Percentiles rank a stretch among this genome's conserved stretches.
phyloP scores from a whole-genome alignment of 345 rosid species.

The Dimocarpus longan region DNA sequence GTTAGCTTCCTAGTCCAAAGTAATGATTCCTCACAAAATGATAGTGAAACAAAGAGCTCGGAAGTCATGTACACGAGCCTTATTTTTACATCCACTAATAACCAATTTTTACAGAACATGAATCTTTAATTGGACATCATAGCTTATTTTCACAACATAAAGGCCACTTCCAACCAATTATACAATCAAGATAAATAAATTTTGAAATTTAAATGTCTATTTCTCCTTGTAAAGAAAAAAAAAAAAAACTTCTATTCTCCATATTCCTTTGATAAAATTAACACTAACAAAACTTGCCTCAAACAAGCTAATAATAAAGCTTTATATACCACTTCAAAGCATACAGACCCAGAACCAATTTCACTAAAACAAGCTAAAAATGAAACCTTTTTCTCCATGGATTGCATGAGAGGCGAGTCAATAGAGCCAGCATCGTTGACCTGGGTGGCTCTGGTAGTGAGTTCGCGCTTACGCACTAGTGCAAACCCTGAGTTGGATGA shows the following conservation, averaged over 20 bases:
- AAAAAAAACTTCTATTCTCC: too few species aligned
- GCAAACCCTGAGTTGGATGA: slow-evolving; percentile 39
- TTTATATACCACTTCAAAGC: background rate
- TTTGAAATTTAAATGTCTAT: too few species aligned
- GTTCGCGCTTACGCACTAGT: slow-evolving; percentile 33
- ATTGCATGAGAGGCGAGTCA: slow-evolving; percentile 81
- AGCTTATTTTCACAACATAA: background rate
- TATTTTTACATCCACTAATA: background rate
- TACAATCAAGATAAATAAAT: background rate
- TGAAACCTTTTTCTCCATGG: slow-evolving; percentile 87
- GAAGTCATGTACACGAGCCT: background rate
- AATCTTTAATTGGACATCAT: background rate
- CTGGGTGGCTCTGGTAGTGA: slow-evolving; percentile 57
- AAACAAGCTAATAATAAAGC: background rate
- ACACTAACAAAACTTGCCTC: slow-evolving; percentile 7
- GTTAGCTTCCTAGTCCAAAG: background rate
- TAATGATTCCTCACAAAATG: background rate
- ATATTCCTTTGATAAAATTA: background rate
- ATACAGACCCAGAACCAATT: background rate
- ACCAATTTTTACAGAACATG: background rate
- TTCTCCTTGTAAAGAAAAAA: too few species aligned
- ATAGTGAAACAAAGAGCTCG: background rate
- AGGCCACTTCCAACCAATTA: background rate
- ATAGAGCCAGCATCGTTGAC: slow-evolving; percentile 86
- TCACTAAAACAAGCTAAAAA: slow-evolving; percentile 9